These are phyloP conservation scores for Eremochloa ophiuroides DNA, from an alignment of 176 grass and related monocot genomes.

Conservation along the genomic window DNA sequence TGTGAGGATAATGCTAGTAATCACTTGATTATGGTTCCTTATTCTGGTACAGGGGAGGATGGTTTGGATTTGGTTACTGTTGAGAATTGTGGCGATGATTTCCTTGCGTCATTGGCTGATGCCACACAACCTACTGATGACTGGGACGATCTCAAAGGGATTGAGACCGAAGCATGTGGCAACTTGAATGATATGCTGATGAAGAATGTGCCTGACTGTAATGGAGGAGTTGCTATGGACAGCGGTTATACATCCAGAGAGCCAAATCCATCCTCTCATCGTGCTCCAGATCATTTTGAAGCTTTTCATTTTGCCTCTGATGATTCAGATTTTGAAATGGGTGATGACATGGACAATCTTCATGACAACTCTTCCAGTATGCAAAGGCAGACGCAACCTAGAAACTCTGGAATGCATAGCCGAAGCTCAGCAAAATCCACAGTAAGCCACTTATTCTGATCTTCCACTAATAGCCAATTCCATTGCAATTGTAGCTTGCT, in stretches of 20 bases:
- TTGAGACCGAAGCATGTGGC: constrained; percentile 80
- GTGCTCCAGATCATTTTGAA: not conserved
- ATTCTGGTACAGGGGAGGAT: constrained; percentile 47
- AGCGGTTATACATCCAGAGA: constrained; percentile 1
- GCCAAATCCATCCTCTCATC: not conserved
- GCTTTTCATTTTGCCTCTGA: not conserved
- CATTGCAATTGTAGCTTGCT: not conserved
- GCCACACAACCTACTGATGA: constrained; percentile 52
- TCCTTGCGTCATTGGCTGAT: constrained; percentile 67
- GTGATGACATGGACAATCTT: not conserved
- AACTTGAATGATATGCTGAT: constrained; percentile 67
- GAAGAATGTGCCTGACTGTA: constrained; percentile 24
- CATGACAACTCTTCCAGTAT: not conserved
- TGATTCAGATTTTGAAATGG: constrained; percentile 58
- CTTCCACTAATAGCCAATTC: not conserved
- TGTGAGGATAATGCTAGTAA: not conserved
- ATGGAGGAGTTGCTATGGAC: constrained; percentile 15
- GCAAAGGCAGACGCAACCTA: constrained; percentile 21
- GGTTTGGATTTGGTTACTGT: constrained; percentile 69
- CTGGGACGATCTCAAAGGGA: constrained; percentile 75
- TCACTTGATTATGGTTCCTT: not conserved
- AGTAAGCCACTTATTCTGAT: constrained; percentile 33
- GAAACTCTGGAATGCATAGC: constrained; percentile 17
- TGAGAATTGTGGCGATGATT: constrained; percentile 62
- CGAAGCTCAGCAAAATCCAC: constrained; percentile 29